Base-by-base conservation (phyloP, 2,329 filamentous ascomycete species). In the Epichloe elymi region DNA sequence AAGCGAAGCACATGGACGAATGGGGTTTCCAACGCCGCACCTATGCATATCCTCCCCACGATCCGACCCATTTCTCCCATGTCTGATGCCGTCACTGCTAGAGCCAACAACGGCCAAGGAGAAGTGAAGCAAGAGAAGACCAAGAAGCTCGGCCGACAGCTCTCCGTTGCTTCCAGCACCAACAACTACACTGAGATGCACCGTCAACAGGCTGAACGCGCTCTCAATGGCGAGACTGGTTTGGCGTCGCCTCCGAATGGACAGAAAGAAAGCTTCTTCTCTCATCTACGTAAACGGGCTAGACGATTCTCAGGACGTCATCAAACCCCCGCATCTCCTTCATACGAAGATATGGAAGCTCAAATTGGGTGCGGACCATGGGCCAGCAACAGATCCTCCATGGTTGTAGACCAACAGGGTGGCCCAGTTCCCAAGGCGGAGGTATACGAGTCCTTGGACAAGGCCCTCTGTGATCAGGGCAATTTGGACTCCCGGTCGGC, bases 191-290 rank as follows among this genome's bases (percentile, higher is more conserved):
- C 88, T 30, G 90, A 96, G 61, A 73, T 87, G 57, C 89, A 95
- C 65, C 80, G 91, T 51, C 88, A 91, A 69, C 88, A 97, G 67
- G 88, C 91, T 14, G 91, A 97, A 67, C 79, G 88, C 55, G 88
- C 89, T 38, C 75, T 97, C 44, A 96, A 89, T 63, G 93, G 90
- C 49, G 83, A 85, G 60, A 79, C 77, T 36, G 86, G 83, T 20
- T 73, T 90, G 23, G 82, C 79, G 15, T 93, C 88, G 5, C 88
- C 89, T 4, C 82, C 84, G 0, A 83, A 78, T 60, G 86, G 79
- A 17, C 86, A 89, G 51, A 94, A 94, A 63, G 93, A 98, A 67
- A 88, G 93, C 67, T 98, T 98, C 74, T 98, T 98, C 70, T 97
- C 93, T 0, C 93, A 98, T 65, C 76, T 98, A 7, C 81, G 93